phyloP scores from a whole-genome alignment of 495 filamentous ascomycete species.

The Aspergillus hancockii region DNA sequence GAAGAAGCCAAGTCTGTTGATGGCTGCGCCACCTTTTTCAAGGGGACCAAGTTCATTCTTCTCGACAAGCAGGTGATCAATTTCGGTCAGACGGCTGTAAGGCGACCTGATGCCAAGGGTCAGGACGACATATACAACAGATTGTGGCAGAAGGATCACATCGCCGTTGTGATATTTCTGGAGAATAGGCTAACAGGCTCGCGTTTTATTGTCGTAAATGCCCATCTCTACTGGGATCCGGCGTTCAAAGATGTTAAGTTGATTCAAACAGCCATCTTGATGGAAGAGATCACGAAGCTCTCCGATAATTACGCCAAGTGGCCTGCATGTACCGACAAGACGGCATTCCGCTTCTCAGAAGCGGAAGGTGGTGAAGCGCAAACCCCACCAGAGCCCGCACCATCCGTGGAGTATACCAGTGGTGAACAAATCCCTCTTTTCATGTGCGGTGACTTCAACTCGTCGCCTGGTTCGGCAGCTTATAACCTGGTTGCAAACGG shows the following conservation, averaged over 20 bases:
- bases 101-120: conserved; percentile 90
- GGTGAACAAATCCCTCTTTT: conserved; percentile 87
- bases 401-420: conserved; percentile 75
- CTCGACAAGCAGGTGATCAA: conserved; percentile 92
- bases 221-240: conserved; percentile 93
- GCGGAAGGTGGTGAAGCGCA: conserved; percentile 57
- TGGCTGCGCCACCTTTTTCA: conserved; percentile 96
- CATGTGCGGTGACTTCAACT: conserved; percentile 96
- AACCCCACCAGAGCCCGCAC: conserved; percentile 53
- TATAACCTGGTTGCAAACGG: conserved; percentile 85
- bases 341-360: conserved; percentile 64
- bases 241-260: conserved; percentile 89
- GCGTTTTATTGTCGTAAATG: conserved; percentile 87
- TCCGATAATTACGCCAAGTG: conserved; percentile 79
- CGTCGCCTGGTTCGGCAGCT: conserved; percentile 76
- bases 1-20: conserved; percentile 85
- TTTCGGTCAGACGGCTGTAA: conserved; percentile 88
- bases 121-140: conserved; percentile 96
- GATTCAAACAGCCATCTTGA: conserved; percentile 88
- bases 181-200: conserved; percentile 87
- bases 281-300: conserved; percentile 82
- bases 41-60: conserved; percentile 83
- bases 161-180: conserved; percentile 84
- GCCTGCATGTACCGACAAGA: conserved; percentile 78
- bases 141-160: conserved; percentile 96